phyloP scores from a whole-genome alignment of 2,329 filamentous ascomycete species.

The Magnaporthiopsis rhizophila region DNA sequence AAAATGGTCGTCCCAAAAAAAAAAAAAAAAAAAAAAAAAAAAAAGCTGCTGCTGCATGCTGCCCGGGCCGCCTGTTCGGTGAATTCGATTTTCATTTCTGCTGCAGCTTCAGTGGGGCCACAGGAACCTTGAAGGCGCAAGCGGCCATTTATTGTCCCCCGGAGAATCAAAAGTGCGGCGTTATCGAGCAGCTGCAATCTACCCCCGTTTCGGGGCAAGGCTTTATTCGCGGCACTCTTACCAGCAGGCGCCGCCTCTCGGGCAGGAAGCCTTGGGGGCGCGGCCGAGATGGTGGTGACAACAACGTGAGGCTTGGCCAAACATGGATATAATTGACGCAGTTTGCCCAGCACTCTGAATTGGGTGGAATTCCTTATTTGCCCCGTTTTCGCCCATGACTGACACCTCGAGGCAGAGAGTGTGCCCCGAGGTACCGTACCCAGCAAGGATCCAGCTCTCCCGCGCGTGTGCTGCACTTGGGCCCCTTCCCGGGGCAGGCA shows the following conservation, averaged over 20 bases:
- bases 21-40: no score
- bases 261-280: not conserved
- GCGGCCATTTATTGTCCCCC: not conserved
- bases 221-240: not conserved
- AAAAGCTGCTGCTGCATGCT: not conserved
- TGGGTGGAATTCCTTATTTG: no score
- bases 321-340: not conserved
- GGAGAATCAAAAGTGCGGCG: not conserved
- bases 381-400: no score
- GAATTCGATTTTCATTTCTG: not conserved
- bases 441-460: not conserved
- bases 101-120: not conserved
- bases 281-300: not conserved
- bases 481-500: not conserved
- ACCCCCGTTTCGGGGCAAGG: not conserved
- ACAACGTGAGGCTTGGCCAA: not conserved
- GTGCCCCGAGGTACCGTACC: not conserved
- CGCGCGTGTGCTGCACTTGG: not conserved
- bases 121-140: not conserved
- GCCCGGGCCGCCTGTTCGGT: not conserved
- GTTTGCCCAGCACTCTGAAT: not conserved
- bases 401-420: no score
- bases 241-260: not conserved
- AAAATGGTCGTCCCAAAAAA: not conserved
- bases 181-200: not conserved